Evolutionary conservation across 2,329 filamentous ascomycete genomes (phyloP), one percentile per base, ranked within the genome.

Genomic region (Diaporthe sp.): DNA sequence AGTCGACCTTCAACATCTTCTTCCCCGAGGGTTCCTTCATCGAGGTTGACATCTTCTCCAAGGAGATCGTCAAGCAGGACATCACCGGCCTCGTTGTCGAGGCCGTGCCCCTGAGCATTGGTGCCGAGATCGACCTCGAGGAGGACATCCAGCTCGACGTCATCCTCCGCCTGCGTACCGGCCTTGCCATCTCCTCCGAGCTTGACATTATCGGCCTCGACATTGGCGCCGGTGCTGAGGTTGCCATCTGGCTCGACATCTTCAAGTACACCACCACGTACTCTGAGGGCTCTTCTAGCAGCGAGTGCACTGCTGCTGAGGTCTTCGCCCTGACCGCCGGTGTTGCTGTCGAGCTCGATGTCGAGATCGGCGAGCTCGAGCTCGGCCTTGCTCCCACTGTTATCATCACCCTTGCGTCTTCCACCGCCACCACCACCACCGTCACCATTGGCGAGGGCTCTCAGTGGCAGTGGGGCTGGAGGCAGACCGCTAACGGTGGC

Each of bases 241-340:
- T 79, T n/a, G 76, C 78, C 58, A 68, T 82, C 74, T 81, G 80
- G 80, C 68, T 80, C 74, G 79, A 78, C 79, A 78, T 82, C 58
- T 81, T 81, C 77, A 79, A 80, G 77, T 81, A 80, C 80, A 80
- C 79, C 58, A 77, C 77, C 64, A 71, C 77, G 47, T 76, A 81
- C 74, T 67, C 76, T 45, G 33, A 69, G 52, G 45, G 57, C 30
- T 71, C 72, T n/a, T 64, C 57, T 30, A 77, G 72, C 60, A 60
- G 54, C 17, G 40, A 58, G 52, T 78, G 77, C 77, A 75, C 72
- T 22, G 75, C 78, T 60, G 55, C 60, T 15, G 80, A 81, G 74
- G 71, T 73, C 52, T 79, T 81, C 33, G 57, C 72, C 33, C 76
- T 82, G 25, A 77, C 77, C 40, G 76, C 78, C 47, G 80, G 80